A percentile compares a stretch with the other conserved stretches of the same genome.
Evolutionary conservation across 192 early-diverging fungal genomes (phyloP).

Genomic region (Backusella tarrabulga): DNA sequence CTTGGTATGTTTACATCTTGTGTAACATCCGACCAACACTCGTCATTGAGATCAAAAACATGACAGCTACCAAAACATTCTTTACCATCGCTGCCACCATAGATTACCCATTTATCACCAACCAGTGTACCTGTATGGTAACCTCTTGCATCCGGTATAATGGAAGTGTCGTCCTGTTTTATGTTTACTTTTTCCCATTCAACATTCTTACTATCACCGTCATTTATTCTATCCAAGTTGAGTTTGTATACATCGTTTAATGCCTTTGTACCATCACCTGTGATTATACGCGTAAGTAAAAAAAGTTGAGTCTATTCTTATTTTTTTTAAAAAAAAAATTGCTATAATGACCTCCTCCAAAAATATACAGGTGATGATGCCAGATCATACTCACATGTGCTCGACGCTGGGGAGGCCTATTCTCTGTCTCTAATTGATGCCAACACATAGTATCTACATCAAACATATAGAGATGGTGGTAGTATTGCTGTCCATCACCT

Average conservation of each 20-base stretch:
- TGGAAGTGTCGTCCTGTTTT: slow-evolving; percentile 11
- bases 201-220: neutral
- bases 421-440: slow-evolving; percentile 57
- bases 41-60: slow-evolving; percentile 53
- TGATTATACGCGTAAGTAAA: too few species aligned
- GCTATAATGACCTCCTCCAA: slow-evolving; percentile 62
- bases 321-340: too few species aligned
- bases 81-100: slow-evolving; percentile 84
- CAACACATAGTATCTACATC: slow-evolving; percentile 72
- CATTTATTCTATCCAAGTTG: slow-evolving; percentile 30
- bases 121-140: slow-evolving; percentile 86
- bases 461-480: slow-evolving; percentile 73
- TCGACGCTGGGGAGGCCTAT: slow-evolving; percentile 64
- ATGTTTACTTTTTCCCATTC: neutral
- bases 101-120: slow-evolving; percentile 74
- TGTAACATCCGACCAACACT: slow-evolving; percentile 61
- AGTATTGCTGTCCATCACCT: slow-evolving; percentile 84
- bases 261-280: slow-evolving; percentile 75
- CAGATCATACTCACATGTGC: slow-evolving; percentile 80
- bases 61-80: slow-evolving; percentile 69
- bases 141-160: slow-evolving; percentile 68
- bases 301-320: too few species aligned
- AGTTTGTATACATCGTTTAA: slow-evolving; percentile 74
- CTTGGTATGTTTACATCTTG: slow-evolving; percentile 64
- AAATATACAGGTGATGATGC: slow-evolving; percentile 70